These are phyloP conservation scores for Cladophialophora exuberans DNA, from an alignment of 2,329 filamentous ascomycete genomes.

Conservation along the genomic window DNA sequence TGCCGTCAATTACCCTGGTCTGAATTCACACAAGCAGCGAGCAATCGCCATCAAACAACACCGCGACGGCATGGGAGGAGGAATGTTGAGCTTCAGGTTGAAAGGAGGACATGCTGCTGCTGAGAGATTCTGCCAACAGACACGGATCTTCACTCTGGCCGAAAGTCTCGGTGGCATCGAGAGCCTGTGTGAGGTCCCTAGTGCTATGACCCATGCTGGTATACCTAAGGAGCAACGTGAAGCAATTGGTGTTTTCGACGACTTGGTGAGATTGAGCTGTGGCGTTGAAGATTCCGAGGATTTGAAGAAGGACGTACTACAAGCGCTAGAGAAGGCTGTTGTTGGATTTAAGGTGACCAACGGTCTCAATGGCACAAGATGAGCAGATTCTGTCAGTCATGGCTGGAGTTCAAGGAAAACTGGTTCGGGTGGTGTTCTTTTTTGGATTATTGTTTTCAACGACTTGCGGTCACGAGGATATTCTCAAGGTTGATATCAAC, in stretches of 20 bases:
- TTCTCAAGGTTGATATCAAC: too few relatives aligned
- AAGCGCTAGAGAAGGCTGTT: constrained; percentile 79
- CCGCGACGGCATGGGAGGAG: constrained; percentile 89
- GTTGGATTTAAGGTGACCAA: constrained; percentile 53
- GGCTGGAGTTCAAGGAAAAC: background rate
- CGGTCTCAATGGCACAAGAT: constrained; percentile 34
- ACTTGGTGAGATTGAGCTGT: constrained; percentile 89
- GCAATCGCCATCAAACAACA: constrained; percentile 87
- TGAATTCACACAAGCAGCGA: constrained; percentile 84
- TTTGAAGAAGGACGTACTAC: constrained; percentile 77
- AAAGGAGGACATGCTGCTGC: constrained; percentile 82
- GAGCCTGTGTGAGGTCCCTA: constrained; percentile 86
- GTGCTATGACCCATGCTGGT: constrained; percentile 95
- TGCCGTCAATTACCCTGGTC: constrained; percentile 92
- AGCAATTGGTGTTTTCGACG: constrained; percentile 90
- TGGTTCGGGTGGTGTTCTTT: background rate
- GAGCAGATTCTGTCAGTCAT: background rate
- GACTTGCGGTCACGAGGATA: too few relatives aligned
- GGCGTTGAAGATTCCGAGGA: constrained; percentile 91
- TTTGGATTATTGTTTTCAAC: too few relatives aligned
- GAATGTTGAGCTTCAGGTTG: constrained; percentile 97
- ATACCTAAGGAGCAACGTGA: constrained; percentile 91
- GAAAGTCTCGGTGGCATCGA: constrained; percentile 93
- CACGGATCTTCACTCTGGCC: constrained; percentile 87
- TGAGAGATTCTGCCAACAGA: constrained; percentile 87